Evolutionary conservation across 345 rosid species (phyloP), one percentile per base, ranked within the genome.

Genomic region (Aegle marmelos): DNA sequence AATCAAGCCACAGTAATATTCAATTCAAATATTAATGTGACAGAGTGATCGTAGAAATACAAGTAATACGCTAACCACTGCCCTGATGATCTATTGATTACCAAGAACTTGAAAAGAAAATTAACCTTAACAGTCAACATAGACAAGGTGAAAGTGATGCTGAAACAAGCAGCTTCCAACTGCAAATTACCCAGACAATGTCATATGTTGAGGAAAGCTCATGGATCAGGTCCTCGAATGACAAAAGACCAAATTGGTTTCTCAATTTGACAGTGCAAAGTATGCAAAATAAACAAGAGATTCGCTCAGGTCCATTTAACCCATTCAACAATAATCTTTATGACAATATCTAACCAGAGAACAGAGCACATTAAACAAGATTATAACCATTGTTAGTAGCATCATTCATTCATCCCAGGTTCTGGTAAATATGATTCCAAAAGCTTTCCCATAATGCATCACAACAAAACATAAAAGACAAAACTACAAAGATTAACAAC

Each of bases 401-500:
- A 60, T 77, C 68, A 56, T 37, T 36, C 56, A 30, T 25, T 56
- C 66, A 60, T 45, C 11, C 36, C 41, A 50, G 61, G 17, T 13
- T 30, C 17, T 25, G 9, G 48, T 31, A 61, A 70, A 70, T 31
- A 60, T 61, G 70, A 72, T 60, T 48, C 53, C 68, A 59, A 75
- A 33, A 56, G 28, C 24, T 21, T 33, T 31, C 67, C 65, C 73
- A 37, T 66, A 56, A 24, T 48, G 79, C 67, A 70, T 5, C 48
- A 63, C 66, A 56, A 54, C 65, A 30, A 50, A 56, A 57, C 62
- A 30, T 14, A n/a, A 68, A 45, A 69, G 28, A 61, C 37, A 56
- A 61, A 56, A 68, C 36, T 54, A 73, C 41, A 61, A 37, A 74
- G 73, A 58, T 61, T 45, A 61, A 82, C 68, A 65, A 57, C 28